Conservation (phyloP, 2,329 filamentous ascomycete genomes). For the Paecilomyces formosus region DNA sequence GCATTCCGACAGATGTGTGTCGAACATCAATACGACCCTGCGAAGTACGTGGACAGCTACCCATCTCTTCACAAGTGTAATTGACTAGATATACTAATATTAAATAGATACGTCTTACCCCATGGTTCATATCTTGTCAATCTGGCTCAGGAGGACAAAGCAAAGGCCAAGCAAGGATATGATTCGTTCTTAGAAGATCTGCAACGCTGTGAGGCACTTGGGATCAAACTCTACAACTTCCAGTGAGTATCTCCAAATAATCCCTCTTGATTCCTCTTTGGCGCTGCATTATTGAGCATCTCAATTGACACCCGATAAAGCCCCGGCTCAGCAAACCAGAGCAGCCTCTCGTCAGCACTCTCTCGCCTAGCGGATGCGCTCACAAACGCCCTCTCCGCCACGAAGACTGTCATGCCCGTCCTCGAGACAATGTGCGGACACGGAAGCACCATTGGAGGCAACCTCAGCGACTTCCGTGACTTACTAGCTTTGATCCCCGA, state of each 20-base stretch:
- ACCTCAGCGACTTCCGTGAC: conserved; percentile 77
- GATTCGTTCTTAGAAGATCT: conserved; percentile 81
- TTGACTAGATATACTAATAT: neutral
- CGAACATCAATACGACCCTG: conserved; percentile 63
- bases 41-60: conserved; percentile 34
- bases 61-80: neutral
- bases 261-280: neutral
- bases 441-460: conserved; percentile 79
- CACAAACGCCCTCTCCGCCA: conserved; percentile 73
- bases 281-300: neutral
- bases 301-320: conserved; percentile 18
- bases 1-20: conserved; percentile 64
- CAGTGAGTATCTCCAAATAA: conserved; percentile 43
- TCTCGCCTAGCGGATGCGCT: conserved; percentile 72
- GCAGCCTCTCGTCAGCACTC: conserved; percentile 61
- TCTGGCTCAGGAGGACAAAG: conserved; percentile 72
- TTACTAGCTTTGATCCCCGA: conserved; percentile 65
- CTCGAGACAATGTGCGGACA: conserved; percentile 93
- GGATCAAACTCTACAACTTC: conserved; percentile 94
- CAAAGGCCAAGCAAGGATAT: conserved; percentile 81
- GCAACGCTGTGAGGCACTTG: conserved; percentile 72
- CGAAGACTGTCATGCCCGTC: conserved; percentile 68
- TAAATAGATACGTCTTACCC: conserved; percentile 61
- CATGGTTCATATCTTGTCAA: conserved; percentile 97
- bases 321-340: conserved; percentile 72